Evolutionary conservation across 1,284 basidiomycete species (phyloP), one percentile per base, ranked within the genome.

Genomic region (Boletellus sp.): DNA sequence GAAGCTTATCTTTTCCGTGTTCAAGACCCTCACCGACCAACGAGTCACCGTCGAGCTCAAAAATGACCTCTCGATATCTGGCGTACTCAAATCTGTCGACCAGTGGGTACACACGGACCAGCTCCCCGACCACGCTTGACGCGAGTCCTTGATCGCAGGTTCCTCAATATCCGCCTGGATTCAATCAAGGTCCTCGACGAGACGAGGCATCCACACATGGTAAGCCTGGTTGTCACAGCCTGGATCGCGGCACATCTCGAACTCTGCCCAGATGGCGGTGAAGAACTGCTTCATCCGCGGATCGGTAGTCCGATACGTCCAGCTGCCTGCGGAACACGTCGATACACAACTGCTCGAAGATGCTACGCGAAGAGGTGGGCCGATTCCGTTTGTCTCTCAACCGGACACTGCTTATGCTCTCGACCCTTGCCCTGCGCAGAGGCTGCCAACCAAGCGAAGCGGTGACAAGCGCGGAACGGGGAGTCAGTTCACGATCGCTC

Each of bases 271-370:
- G 96, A 93, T 97, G 85, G 94, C 97, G 0, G 95, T 99, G 44
- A 97, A 96, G 75, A 99, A 97, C 68, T 96, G 93, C 67, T 99
- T 99, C 70, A 99, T 99, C 63, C 89, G 97, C 51, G 97, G 97
- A 53, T 97, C 94, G 3, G 97, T 99, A 13, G 95, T 99, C 36
- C 86, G 97, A 60, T 99, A 98, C 67, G 97, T 99, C 11, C 91
- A 97, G 68, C 79, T 99, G 52, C 92, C 94, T 4, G 84, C 92
- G 19, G 86, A 92, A 53, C 90, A 91, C 56, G 93, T 99, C 56
- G 96, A 99, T 71, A 97, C 94, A 5, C 94, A 97, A 60, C 72
- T 99, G 47, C 70, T 99, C 48, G 97, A 99, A 74, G 97, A 99
- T 70, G 97, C 96, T 24, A 99, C 96, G 44, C 80, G 97, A 67